Evolutionary conservation across 257 asterid genomes (phyloP).

Genomic region (Verbena officinalis): DNA sequence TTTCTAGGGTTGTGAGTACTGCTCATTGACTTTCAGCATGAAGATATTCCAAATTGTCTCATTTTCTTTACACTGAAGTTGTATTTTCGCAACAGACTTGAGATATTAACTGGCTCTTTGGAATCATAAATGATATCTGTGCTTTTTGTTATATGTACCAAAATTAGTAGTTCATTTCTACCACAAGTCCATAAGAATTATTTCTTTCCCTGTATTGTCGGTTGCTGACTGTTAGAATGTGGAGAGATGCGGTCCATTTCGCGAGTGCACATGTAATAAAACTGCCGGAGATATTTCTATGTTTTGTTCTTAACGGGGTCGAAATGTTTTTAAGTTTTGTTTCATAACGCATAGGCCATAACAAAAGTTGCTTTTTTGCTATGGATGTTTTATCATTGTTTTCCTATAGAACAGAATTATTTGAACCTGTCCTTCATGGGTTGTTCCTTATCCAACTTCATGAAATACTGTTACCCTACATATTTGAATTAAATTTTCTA

Average conservation of each 20-base stretch:
- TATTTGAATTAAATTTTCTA: too few relatives aligned
- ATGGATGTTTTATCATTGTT: too few relatives aligned
- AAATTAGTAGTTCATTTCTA: constrained; percentile 10
- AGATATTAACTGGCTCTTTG: constrained; percentile 3
- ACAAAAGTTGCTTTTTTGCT: too few relatives aligned
- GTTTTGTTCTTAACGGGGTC: too few relatives aligned
- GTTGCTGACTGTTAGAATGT: constrained; percentile 54
- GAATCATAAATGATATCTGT: constrained; percentile 4
- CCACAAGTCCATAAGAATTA: constrained; percentile 21
- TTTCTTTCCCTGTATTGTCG: constrained; percentile 37
- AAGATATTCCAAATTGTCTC: constrained; percentile 36
- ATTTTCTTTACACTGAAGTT: constrained; percentile 26
- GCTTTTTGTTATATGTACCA: constrained; percentile 18
- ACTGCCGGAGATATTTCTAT: constrained; percentile 22
- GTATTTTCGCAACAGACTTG: constrained; percentile 23
- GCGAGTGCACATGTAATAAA: constrained; percentile 33
- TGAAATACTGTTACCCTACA: too few relatives aligned
- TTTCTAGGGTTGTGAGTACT: constrained; percentile 64
- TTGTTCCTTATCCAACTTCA: too few relatives aligned
- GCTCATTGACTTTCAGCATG: constrained; percentile 42
- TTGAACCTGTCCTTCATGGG: too few relatives aligned
- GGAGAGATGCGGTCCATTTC: constrained; percentile 38
- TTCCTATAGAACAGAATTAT: too few relatives aligned
- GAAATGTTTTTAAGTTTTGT: too few relatives aligned
- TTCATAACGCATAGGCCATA: too few relatives aligned